Evolutionary conservation across 192 early-diverging fungal genomes (phyloP), one percentile per base, ranked within the genome.

Genomic region (Coemansia sp.): DNA sequence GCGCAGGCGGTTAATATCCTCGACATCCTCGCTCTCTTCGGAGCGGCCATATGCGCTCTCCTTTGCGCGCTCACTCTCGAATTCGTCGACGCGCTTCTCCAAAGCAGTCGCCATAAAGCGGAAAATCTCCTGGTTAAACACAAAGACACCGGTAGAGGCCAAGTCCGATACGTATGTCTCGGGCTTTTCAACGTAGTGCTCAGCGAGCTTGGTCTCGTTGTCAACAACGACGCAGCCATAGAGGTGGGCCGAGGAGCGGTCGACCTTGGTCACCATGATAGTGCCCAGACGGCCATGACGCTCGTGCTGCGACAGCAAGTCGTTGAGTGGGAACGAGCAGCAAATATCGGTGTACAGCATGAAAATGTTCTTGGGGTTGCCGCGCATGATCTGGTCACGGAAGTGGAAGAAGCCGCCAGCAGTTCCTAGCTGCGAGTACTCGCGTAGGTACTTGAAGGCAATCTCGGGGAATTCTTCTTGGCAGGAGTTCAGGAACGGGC

Each of bases 181-280:
- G 14, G 97, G 97, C 86, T 99, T 99, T 78, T 99, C 96, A 32
- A 98, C 97, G 73, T 98, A 99, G 82, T 99, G 97, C 69, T 95
- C 84, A 0, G 97, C 96, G 73, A 96, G 91, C 53, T 91, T 84
- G 14, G 92, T 99, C 38, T 94, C 92, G 11, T 88, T 82, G 69
- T 95, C 89, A n/a, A 92, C 87, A 16, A 98, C 95, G 47, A 99
- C 82, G 78, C 93, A 96, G 61, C 97, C 97, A 85, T 92, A 99
- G 76, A 91, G 90, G 53, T 91, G 88, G 26, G 93, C 94, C 44
- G 87, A 81, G 30, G 92, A 87, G 35, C 91, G 89, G n/a, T 84
- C 84, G 52, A 94, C 95, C 80, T 94, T 91, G 64, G 94, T 94
- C 13, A 92, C 91, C 82, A 99, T 87, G 57, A 99, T 90, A 4